These are phyloP conservation scores for Hemisphaericaspora subhashii DNA, from an alignment of 1,139 yeast genomes.

Conservation along the genomic window DNA sequence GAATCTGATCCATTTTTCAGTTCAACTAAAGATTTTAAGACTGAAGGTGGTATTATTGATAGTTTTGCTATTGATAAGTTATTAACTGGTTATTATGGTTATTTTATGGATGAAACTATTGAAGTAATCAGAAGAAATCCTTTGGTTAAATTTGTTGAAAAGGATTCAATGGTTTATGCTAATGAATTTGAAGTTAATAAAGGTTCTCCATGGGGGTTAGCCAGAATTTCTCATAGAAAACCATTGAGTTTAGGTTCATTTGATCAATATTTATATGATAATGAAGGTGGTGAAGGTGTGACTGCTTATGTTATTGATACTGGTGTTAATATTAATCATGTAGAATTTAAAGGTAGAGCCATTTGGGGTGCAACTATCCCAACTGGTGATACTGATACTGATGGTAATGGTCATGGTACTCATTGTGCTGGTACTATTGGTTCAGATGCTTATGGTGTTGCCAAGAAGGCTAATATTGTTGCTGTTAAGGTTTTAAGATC, in stretches of 20 bases:
- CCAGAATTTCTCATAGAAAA: conserved; percentile 89
- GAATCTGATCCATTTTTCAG: conserved; percentile 43
- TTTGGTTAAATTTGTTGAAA: conserved; percentile 74
- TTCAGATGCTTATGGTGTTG: conserved; percentile 42
- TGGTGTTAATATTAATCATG: conserved; percentile 41
- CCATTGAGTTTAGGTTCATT: conserved; percentile 69
- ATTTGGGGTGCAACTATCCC: conserved; percentile 42
- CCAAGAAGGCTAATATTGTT: conserved; percentile 42
- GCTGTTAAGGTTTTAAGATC: conserved; percentile 45
- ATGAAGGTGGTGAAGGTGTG: conserved; percentile 45
- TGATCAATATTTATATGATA: conserved; percentile 66
- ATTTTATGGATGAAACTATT: conserved; percentile 68
- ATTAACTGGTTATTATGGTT: conserved; percentile 71
- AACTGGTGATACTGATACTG: conserved; percentile 26
- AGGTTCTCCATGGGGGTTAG: conserved; percentile 96
- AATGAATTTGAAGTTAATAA: conserved; percentile 64
- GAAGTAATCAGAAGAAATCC: conserved; percentile 71
- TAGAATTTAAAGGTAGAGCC: conserved; percentile 45
- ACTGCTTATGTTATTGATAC: conserved; percentile 47
- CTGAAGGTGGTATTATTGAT: conserved; percentile 58
- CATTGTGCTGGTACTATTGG: conserved; percentile 51
- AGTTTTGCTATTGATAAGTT: conserved; percentile 57
- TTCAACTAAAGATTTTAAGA: conserved; percentile 34
- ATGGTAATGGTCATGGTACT: conserved; percentile 57
- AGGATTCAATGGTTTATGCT: conserved; percentile 73